These are phyloP conservation scores for Hanseniaspora occidentalis DNA, from an alignment of 805 yeast species.

Conservation along the genomic window DNA sequence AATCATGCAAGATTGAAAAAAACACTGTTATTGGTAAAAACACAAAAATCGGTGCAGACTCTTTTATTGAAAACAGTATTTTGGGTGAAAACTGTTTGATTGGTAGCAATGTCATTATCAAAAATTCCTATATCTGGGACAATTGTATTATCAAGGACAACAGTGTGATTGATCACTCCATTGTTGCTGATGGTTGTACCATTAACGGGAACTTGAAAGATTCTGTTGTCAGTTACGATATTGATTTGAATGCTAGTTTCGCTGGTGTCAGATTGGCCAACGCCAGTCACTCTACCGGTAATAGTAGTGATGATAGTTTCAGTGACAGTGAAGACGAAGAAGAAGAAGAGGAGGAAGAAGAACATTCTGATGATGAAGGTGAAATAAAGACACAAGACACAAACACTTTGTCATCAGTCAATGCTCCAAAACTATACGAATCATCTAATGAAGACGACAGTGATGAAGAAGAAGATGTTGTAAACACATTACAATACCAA, in stretches of 20 bases:
- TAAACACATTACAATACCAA: constrained; percentile 31
- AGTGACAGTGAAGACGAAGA: constrained; percentile 9
- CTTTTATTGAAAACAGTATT: constrained; percentile 54
- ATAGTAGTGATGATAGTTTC: constrained; percentile 11
- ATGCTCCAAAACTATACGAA: constrained; percentile 4
- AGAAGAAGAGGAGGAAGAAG: constrained; percentile 23
- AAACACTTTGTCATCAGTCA: constrained; percentile 4
- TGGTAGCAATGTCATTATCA: constrained; percentile 62
- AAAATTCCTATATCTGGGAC: constrained; percentile 81
- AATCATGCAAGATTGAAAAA: constrained; percentile 75
- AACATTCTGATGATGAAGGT: constrained; percentile 20
- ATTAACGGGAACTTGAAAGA: constrained; percentile 47
- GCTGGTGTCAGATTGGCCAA: constrained; percentile 5
- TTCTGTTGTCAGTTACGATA: constrained; percentile 67
- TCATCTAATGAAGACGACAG: constrained; percentile 12
- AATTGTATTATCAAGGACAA: constrained; percentile 61
- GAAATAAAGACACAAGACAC: constrained; percentile 7
- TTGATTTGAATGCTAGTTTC: constrained; percentile 44
- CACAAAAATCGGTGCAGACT: constrained; percentile 64
- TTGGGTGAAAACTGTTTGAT: constrained; percentile 80
- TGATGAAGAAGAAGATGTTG: constrained; percentile 20
- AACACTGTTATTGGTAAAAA: constrained; percentile 74
- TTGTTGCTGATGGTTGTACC: constrained; percentile 54
- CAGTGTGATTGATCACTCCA: constrained; percentile 43
- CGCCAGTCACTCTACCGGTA: constrained; percentile 2